Conservation (phyloP, 306 rosid species). For the Rosa multiflora region DNA sequence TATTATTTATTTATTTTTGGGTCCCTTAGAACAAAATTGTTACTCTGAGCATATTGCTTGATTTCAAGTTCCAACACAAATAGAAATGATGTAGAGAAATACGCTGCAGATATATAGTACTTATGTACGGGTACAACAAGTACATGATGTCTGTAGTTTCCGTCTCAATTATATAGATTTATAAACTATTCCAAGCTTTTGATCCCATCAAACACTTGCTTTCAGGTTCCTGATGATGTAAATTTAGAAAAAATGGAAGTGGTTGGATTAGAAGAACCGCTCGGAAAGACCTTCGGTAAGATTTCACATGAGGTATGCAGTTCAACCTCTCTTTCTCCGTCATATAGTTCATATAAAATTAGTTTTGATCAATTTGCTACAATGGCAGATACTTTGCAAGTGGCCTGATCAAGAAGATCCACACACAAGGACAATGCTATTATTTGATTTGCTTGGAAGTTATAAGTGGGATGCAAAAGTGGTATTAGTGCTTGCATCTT, state of each 20-base stretch:
- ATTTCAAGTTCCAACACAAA: not conserved
- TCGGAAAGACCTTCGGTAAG: constrained; percentile 33
- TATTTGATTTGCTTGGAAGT: constrained; percentile 55
- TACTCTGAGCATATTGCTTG: not conserved
- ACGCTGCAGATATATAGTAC: not conserved
- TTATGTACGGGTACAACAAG: not conserved
- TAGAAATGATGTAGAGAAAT: not conserved
- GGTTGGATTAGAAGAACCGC: constrained; percentile 33
- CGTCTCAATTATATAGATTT: not conserved
- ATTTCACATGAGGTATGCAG: constrained; percentile 51
- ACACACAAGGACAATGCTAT: constrained; percentile 40
- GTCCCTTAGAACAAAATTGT: not conserved
- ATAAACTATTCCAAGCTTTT: not conserved
- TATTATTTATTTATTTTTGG: not conserved
- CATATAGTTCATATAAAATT: not conserved
- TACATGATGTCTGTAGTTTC: not conserved
- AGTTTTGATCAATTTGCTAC: constrained; percentile 13
- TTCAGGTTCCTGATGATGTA: constrained; percentile 54
- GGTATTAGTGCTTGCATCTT: constrained; percentile 57
- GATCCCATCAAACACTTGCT: constrained; percentile 17
- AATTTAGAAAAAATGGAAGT: constrained; percentile 31
- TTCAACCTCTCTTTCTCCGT: constrained; percentile 7
- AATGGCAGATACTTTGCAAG: constrained; percentile 49
- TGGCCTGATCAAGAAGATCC: constrained; percentile 36
- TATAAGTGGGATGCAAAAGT: constrained; percentile 65